A percentile compares a stretch with the other conserved stretches of the same genome.
Conservation (phyloP, 257 asterid species). For the Salvia miltiorrhiza region DNA sequence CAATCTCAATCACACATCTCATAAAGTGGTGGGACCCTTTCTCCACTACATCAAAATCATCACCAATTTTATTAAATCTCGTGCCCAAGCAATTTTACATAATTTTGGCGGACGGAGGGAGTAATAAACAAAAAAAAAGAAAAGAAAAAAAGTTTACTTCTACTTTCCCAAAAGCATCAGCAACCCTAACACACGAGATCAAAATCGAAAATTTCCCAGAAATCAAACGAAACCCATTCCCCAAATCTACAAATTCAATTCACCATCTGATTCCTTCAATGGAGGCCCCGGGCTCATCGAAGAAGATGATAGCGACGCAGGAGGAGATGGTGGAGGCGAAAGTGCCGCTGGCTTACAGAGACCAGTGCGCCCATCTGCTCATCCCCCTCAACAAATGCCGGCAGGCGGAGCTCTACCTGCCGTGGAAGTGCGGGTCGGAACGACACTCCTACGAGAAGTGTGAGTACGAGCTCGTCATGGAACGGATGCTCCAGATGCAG, state of each 20-base stretch:
- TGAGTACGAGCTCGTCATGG: constrained; percentile 96
- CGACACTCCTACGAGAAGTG: constrained; percentile 90
- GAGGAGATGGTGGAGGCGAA: constrained; percentile 77
- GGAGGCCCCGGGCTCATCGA: constrained; percentile 92
- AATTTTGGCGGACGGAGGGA: too few relatives aligned
- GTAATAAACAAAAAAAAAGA: too few relatives aligned
- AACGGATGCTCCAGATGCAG: constrained; percentile 97
- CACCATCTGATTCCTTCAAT: constrained; percentile 26
- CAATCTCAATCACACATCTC: too few relatives aligned
- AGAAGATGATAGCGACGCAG: constrained; percentile 95
- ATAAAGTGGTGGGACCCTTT: too few relatives aligned
- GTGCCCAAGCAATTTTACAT: too few relatives aligned
- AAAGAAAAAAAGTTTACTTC: too few relatives aligned
- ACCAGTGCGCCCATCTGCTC: constrained; percentile 92
- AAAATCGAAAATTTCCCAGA: constrained; percentile 10
- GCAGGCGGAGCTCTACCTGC: constrained; percentile 78
- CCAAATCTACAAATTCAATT: constrained; percentile 1
- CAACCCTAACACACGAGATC: not conserved
- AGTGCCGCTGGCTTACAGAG: constrained; percentile 80
- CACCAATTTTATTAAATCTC: too few relatives aligned
- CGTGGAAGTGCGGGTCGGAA: constrained; percentile 88
- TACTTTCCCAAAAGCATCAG: not conserved
- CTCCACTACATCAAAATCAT: too few relatives aligned
- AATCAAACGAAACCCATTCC: constrained; percentile 14
- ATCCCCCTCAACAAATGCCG: constrained; percentile 93